Evolutionary conservation across 352 stramenopile species (phyloP).

Genomic region (Aphanomyces cochlioides): DNA sequence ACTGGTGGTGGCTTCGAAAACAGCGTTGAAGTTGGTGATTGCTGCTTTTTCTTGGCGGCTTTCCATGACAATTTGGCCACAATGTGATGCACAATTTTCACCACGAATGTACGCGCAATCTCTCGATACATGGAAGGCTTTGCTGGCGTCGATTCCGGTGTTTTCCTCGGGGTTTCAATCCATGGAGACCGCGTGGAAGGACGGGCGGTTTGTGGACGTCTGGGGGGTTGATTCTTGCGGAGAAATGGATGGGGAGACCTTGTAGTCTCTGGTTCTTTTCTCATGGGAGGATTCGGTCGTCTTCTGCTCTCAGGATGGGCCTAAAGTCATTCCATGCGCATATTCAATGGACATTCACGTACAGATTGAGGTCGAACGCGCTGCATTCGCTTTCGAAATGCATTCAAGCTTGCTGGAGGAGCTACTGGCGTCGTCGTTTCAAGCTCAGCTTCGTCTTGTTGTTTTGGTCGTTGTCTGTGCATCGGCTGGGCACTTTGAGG

Average conservation of each 20-base stretch:
- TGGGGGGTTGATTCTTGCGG: background rate
- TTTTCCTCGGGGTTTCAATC: background rate
- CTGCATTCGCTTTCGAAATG: constrained; percentile 20
- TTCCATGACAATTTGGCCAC: background rate
- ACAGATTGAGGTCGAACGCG: constrained; percentile 23
- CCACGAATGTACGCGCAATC: background rate
- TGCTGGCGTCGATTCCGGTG: background rate
- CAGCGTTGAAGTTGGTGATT: background rate
- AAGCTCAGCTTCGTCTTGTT: background rate
- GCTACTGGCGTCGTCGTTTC: background rate
- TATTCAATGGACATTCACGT: background rate
- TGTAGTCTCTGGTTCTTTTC: background rate
- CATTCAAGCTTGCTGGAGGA: background rate
- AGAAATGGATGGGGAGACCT: background rate
- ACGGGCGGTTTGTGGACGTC: background rate
- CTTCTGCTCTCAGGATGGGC: background rate
- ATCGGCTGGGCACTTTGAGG: constrained; percentile 5
- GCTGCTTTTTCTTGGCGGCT: background rate
- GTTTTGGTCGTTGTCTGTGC: background rate
- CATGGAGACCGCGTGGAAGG: no score
- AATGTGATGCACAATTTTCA: background rate
- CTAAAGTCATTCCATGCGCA: background rate
- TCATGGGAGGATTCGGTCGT: background rate
- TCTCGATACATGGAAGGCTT: background rate
- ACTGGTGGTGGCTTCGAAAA: background rate